These are phyloP conservation scores for Monosporascus sp. DNA, from an alignment of 2,329 filamentous ascomycete genomes.

Conservation along the genomic window DNA sequence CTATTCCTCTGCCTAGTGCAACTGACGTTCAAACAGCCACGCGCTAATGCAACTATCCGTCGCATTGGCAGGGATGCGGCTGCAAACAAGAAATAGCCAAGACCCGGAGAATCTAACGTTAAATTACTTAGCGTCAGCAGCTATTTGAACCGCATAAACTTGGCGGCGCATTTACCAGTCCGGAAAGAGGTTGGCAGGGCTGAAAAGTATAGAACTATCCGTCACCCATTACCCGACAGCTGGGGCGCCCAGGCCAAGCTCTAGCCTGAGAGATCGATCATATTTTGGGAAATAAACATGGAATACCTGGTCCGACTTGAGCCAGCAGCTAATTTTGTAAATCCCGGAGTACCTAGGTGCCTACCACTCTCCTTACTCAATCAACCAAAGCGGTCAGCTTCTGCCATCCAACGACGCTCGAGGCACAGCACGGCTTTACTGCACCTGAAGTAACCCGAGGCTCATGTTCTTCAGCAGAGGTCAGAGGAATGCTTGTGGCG, in stretches of 20 bases:
- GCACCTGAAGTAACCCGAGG: neutral
- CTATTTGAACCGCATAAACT: neutral
- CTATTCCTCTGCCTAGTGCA: neutral
- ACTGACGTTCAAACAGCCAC: conserved; percentile 27
- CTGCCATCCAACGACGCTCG: no score
- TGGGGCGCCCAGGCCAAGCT: neutral
- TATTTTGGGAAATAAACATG: neutral
- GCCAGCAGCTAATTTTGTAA: no score
- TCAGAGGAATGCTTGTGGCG: conserved; percentile 22
- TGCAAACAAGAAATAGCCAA: conserved; percentile 15
- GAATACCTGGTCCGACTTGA: neutral
- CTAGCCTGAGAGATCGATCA: neutral
- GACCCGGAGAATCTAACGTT: neutral
- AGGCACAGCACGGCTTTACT: no score
- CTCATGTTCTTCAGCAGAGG: conserved; percentile 5
- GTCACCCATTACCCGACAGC: neutral
- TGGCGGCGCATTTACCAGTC: neutral
- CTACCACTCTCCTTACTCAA: no score
- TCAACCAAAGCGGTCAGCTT: neutral
- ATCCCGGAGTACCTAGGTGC: no score
- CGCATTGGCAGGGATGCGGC: conserved; percentile 18
- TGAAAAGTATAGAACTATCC: conserved; percentile 3
- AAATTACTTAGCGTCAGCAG: neutral
- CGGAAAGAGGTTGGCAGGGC: conserved; percentile 2
- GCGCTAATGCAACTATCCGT: conserved; percentile 23